Base-by-base conservation (phyloP, 352 stramenopile genomes). In the Globisporangium spiculum region DNA sequence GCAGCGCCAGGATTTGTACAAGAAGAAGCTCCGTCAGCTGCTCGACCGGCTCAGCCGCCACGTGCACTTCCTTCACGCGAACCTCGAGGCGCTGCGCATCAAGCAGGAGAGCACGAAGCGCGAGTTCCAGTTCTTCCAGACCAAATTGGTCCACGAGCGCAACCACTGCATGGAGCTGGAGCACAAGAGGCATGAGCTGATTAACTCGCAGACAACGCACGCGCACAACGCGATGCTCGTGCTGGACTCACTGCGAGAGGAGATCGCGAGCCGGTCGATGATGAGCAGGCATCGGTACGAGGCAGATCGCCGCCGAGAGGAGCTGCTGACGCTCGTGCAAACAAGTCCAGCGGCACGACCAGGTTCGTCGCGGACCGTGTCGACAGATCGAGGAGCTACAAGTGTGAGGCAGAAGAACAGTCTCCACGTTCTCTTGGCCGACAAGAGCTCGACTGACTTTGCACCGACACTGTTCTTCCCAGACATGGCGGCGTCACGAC, bases 11-110 rank as follows among this genome's bases (percentile, higher is more conserved):
- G 79, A 85, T 6, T 66, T 72, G 20, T 91, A 90, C 78, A 86
- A 84, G 61, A 86, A 87, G 71, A 76, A 76, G 36, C 64, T 91
- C 14, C 67, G 68, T 2, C 70, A 74, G n/a, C 75, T 90, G 69
- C 69, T 81, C 24, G 78, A 85, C 2, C 78, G 81, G 4, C 58
- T 89, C 3, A 32, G 63, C 14, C 73, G 75, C 18, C 71, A 84
- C 27, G 58, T 76, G 3, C 72, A 79, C 4, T 79, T 81, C n/a
- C 32, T 79, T 0, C 63, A 73, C 8, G 82, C 82, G 16, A 84
- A 78, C 32, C 66, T 75, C 32, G 74, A 82, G 57, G 34, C 79
- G 10, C 56, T 83, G 12, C 63, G 63, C 27, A 59, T 75, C 50
- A 67, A 83, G 32, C 67, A 66, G n/a, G 60, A 53, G 22, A 67